A percentile compares a stretch with the other conserved stretches of the same genome.
phyloP scores from a whole-genome alignment of 495 filamentous ascomycete species.

The Oidiodendron maius region DNA sequence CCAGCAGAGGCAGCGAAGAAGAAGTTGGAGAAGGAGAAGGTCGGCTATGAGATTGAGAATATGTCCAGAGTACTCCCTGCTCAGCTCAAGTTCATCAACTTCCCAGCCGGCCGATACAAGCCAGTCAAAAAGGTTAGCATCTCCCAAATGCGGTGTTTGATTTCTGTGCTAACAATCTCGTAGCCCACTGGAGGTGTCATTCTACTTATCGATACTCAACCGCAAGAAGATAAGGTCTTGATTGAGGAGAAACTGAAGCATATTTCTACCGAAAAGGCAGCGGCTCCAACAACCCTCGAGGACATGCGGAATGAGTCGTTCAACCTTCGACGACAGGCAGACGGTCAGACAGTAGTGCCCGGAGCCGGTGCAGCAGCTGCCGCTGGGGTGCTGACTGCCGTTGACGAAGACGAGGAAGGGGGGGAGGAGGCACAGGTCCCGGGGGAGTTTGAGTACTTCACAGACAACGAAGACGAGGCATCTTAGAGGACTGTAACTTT shows the following conservation, averaged over 20 bases:
- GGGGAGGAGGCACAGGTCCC: conserved; percentile 77
- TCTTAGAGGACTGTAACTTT: conserved; percentile 17
- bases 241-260: conserved; percentile 78
- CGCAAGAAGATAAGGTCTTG: conserved; percentile 67
- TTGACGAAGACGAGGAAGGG: conserved; percentile 82
- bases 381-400: conserved; percentile 72
- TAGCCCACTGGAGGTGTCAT: conserved; percentile 82
- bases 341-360: conserved; percentile 29
- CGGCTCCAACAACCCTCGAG: conserved; percentile 19
- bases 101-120: conserved; percentile 80
- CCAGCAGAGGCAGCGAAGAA: conserved; percentile 56
- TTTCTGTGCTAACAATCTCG: neutral
- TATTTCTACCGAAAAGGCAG: conserved; percentile 37
- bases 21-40: conserved; percentile 92
- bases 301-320: conserved; percentile 20
- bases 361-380: conserved; percentile 55
- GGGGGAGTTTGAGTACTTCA: conserved; percentile 79
- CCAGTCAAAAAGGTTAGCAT: conserved; percentile 86
- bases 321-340: conserved; percentile 17
- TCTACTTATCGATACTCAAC: conserved; percentile 78
- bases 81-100: conserved; percentile 92
- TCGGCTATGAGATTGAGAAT: conserved; percentile 93
- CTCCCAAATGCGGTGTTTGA: neutral
- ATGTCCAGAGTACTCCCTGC: conserved; percentile 91
- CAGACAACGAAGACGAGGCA: conserved; percentile 59